Percentiles rank a stretch among this genome's conserved stretches.
These are phyloP conservation scores for Fusarium bulbicola DNA, from an alignment of 2,329 filamentous ascomycete species.

Conservation along the genomic window DNA sequence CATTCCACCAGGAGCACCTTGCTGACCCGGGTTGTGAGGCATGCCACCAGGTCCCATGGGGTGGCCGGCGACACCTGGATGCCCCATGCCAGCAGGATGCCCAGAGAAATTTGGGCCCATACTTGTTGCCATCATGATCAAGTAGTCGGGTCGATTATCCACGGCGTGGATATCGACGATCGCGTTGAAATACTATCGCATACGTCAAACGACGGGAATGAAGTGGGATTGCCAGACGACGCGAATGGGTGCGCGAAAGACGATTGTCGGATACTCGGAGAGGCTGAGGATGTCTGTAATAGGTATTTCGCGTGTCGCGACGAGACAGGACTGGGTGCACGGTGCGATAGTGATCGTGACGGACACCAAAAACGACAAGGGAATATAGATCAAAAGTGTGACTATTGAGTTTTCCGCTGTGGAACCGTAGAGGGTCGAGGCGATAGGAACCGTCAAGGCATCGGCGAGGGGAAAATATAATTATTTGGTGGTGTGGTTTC, in stretches of 20 bases:
- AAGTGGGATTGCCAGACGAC: constrained; percentile 8
- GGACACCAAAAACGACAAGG: constrained; percentile 19
- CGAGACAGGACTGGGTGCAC: constrained; percentile 33
- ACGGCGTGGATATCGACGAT: constrained; percentile 68
- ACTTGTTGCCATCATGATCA: constrained; percentile 73
- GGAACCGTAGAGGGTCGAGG: constrained; percentile 27
- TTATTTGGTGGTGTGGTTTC: constrained; percentile 40
- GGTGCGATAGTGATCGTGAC: constrained; percentile 37
- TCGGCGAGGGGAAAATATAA: constrained; percentile 36
- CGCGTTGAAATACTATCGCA: constrained; percentile 56
- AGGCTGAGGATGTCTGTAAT: constrained; percentile 25
- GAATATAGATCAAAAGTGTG: constrained; percentile 4
- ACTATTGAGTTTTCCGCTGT: constrained; percentile 13
- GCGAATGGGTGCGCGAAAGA: constrained; percentile 25
- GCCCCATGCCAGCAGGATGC: constrained; percentile 76
- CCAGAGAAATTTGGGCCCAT: constrained; percentile 71
- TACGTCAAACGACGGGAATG: constrained; percentile 38
- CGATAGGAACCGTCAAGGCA: constrained; percentile 39
- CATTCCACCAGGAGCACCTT: constrained; percentile 72
- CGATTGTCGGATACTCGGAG: constrained; percentile 27
- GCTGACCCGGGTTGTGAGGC: constrained; percentile 75
- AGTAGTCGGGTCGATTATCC: constrained; percentile 59
- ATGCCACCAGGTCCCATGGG: constrained; percentile 67
- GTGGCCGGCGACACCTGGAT: constrained; percentile 74
- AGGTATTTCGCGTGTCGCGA: constrained; percentile 44